Base-by-base conservation (phyloP, 305 asterid genomes). In the Solanum hybrid region DNA sequence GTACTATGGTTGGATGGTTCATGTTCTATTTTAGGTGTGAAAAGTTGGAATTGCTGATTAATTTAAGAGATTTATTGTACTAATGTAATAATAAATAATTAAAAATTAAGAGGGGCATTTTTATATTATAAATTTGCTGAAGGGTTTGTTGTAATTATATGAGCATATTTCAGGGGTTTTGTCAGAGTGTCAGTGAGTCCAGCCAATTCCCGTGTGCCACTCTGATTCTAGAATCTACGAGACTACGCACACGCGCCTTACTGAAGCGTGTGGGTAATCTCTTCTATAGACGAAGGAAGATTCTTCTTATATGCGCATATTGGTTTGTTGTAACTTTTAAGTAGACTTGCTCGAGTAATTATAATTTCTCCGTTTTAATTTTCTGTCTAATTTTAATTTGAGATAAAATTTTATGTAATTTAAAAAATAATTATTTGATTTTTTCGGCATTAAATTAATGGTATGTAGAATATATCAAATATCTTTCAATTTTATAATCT, bases 141-240 rank as follows among this genome's bases (percentile, higher is more conserved):
- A 29, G 38, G 73, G 27, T 26, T 9, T 83, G 1, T 29, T 45
- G 15, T 45, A 83, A 83, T 15, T 41, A 83, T 45, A 26, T 15
- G 75, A 34, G 88, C 39, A 84, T 84, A 84, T 29, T 27, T 84
- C 75, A 17, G 75, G 75, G 88, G 75, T 3, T 83, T 45, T 84
- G 29, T 84, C 88, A 45, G 88, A 84, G 61, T 45, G 75, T 84
- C 88, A 84, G 88, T 84, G 75, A 45, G 88, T 51, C 75, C 88
- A 84, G 75, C 39, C 88, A 84, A 84, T 84, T 27, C 87, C 38
- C 87, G 73, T 83, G 87, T 41, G 73, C 87, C 72, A 4, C 88
- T 45, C 75, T 8, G 75, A 84, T 29, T 83, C 75, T 29, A 83
- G 88, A 83, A 45, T 83, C 38, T 27, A 8, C 20, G 9, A 45